Evolutionary conservation across 164 flowering plant species (phyloP).

Genomic region (Magnolia kwangsiensis): DNA sequence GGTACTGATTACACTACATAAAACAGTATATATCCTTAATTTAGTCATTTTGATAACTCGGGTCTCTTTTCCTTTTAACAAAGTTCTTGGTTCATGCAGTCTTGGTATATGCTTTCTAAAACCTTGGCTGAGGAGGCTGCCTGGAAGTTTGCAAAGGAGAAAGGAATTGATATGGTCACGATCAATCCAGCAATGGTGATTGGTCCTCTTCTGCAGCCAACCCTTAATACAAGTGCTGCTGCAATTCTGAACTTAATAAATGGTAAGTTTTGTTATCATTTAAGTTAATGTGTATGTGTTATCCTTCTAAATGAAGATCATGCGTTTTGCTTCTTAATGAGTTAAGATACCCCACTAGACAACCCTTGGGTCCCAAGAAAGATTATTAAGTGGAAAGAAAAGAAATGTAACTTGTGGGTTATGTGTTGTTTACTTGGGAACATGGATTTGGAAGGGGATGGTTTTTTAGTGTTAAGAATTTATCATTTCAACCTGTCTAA

Average conservation of each 20-base stretch:
- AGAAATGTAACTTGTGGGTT: no score
- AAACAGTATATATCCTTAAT: neutral
- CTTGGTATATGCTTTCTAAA: conserved; percentile 50
- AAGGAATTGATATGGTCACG: conserved; percentile 41
- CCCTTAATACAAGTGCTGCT: conserved; percentile 41
- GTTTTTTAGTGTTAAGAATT: no score
- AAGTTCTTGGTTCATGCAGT: conserved; percentile 19
- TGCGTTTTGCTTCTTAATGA: no score
- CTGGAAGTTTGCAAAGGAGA: conserved; percentile 51
- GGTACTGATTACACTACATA: no score
- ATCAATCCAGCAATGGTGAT: conserved; percentile 48
- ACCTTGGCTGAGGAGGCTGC: conserved; percentile 58
- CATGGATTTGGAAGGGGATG: no score
- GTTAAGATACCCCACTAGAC: no score
- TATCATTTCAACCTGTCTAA: no score
- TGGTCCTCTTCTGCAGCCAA: conserved; percentile 53
- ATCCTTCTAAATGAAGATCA: no score
- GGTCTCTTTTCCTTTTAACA: neutral
- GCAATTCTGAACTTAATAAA: conserved; percentile 33
- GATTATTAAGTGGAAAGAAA: no score
- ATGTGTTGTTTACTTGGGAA: no score
- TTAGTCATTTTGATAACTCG: neutral
- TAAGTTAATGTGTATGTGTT: no score
- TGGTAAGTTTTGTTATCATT: conserved; percentile 20
- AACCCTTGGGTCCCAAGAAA: no score